Conservation (phyloP, 2,329 filamentous ascomycete genomes). For the Fusarium virguliforme region DNA sequence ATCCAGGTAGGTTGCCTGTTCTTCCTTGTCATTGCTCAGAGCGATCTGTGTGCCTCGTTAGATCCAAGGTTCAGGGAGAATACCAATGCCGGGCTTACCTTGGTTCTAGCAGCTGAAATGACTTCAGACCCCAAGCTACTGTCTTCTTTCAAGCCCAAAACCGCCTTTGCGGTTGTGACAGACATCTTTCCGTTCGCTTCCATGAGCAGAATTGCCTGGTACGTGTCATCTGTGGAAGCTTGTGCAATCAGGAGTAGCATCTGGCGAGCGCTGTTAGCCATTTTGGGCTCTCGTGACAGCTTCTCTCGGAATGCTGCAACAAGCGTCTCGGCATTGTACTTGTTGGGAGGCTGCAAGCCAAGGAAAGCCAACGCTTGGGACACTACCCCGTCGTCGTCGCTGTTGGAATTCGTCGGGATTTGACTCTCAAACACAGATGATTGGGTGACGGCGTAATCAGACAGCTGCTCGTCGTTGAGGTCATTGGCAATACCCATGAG, state of each 20-base stretch:
- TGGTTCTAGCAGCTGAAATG: slow-evolving; percentile 49
- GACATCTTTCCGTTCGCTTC: slow-evolving; percentile 58
- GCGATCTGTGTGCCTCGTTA: slow-evolving; percentile 49
- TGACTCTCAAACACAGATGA: slow-evolving; percentile 60
- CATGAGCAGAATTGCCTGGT: slow-evolving; percentile 54
- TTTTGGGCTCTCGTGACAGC: slow-evolving; percentile 52
- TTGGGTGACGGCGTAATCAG: slow-evolving; percentile 58
- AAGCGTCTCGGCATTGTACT: slow-evolving; percentile 55
- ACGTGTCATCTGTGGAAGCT: slow-evolving; percentile 55
- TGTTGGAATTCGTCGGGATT: slow-evolving; percentile 47
- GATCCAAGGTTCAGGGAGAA: slow-evolving; percentile 1
- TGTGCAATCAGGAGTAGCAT: slow-evolving; percentile 57
- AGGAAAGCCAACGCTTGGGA: slow-evolving; percentile 56
- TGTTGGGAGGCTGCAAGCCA: slow-evolving; percentile 56
- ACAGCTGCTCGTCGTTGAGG: slow-evolving; percentile 54
- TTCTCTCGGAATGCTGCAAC: slow-evolving; percentile 57
- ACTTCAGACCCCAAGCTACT: slow-evolving; percentile 48
- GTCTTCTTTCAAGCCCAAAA: slow-evolving; percentile 52
- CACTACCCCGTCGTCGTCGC: slow-evolving; percentile 54
- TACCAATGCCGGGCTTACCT: slow-evolving; percentile 43
- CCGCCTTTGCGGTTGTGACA: slow-evolving; percentile 53
- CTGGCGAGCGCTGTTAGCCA: slow-evolving; percentile 52
- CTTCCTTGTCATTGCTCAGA: slow-evolving; percentile 50
- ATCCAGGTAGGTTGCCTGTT: slow-evolving; percentile 54
- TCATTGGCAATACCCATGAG: slow-evolving; percentile 57